Evolutionary conservation across 495 filamentous ascomycete genomes (phyloP).

Genomic region (Margaritispora aquatica): DNA sequence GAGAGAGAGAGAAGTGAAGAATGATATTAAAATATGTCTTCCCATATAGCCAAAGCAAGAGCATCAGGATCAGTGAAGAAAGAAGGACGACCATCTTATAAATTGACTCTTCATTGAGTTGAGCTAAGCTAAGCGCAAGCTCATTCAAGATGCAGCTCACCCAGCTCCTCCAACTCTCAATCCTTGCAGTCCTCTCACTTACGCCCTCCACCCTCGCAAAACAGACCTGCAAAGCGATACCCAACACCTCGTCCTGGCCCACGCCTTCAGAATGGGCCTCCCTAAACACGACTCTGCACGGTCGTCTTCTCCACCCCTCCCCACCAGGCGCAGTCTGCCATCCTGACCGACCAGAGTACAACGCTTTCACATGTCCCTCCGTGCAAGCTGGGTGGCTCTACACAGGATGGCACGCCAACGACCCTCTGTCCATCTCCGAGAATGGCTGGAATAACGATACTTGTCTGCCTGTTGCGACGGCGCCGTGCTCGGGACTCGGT

Average conservation of each 20-base stretch:
- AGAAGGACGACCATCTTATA: no score
- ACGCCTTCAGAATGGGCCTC: conserved; percentile 33
- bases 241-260: conserved; percentile 42
- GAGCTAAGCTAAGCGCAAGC: no score
- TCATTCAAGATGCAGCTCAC: not conserved
- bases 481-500: conserved; percentile 28
- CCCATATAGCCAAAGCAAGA: no score
- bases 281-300: conserved; percentile 40
- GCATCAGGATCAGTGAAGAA: no score
- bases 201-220: not conserved
- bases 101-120: not conserved
- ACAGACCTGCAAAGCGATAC: conserved; percentile 41
- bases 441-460: conserved; percentile 39
- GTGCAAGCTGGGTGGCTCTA: conserved; percentile 29
- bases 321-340: conserved; percentile 50
- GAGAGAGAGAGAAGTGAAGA: no score
- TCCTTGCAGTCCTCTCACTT: not conserved
- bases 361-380: conserved; percentile 27
- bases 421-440: not conserved
- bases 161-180: conserved; percentile 3
- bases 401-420: conserved; percentile 2
- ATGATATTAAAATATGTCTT: no score
- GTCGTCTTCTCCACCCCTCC: conserved; percentile 40
- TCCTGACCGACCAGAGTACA: conserved; percentile 37
- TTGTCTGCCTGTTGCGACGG: conserved; percentile 35